These are phyloP conservation scores for Oryza longistaminata DNA, from an alignment of 176 grass and related monocot species.

Conservation along the genomic window DNA sequence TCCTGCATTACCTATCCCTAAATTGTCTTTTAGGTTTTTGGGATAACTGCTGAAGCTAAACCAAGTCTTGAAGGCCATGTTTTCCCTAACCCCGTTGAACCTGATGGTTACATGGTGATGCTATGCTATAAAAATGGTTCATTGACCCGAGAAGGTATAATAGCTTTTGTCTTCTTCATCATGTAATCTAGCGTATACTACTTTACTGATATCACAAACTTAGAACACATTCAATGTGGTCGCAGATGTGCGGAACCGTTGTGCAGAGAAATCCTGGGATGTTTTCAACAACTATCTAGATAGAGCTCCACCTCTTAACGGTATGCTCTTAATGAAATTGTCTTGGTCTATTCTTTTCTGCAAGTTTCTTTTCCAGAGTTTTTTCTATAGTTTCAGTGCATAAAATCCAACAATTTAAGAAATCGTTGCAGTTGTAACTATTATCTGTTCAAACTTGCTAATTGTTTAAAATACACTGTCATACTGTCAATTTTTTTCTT, in stretches of 20 bases:
- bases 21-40: conserved; percentile 67
- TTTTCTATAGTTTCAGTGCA: no score
- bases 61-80: conserved; percentile 93
- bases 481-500: no score
- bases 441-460: conserved; percentile 1
- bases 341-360: no score
- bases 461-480: no score
- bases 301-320: conserved; percentile 70
- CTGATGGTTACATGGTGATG: conserved; percentile 97
- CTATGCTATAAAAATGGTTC: conserved; percentile 98
- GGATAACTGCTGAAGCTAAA: conserved; percentile 81
- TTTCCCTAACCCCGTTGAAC: conserved; percentile 92
- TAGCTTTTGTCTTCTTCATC: no score
- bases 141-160: conserved; percentile 83
- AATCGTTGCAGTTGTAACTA: no score
- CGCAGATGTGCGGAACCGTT: conserved; percentile 78
- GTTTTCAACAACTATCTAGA: conserved; percentile 75
- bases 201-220: conserved; percentile 3
- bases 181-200: neutral
- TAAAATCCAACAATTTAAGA: no score
- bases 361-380: no score
- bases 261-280: conserved; percentile 83
- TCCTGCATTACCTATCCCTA: neutral
- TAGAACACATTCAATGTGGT: conserved; percentile 13
- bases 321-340: conserved; percentile 42